Evolutionary conservation across 2,329 filamentous ascomycete species (phyloP), one percentile per base, ranked within the genome.

Genomic region (Calcarisporium arbuscula): DNA sequence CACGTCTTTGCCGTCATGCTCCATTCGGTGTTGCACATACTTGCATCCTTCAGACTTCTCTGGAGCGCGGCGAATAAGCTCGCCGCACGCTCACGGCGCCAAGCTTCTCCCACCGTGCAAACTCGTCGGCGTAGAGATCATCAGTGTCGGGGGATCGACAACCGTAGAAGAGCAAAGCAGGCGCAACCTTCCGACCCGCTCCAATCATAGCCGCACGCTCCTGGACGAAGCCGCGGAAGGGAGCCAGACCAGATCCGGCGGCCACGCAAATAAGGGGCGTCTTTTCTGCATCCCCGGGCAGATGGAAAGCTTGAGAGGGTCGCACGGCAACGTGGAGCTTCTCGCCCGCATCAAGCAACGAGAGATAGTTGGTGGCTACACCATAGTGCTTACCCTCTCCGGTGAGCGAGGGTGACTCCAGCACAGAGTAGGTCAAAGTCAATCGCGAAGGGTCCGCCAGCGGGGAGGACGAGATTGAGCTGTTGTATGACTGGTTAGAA

Each of bases 381-480:
- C 80, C 80, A 6, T 72, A 50, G 56, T 76, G 67, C 8, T 60
- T 57, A 10, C 69, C 67, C 34, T 65, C 64, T 32, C 64, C 64
- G 3, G 68, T 65, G 9, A 69, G 60, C 0, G 77, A 70, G 0
- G 72, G 70, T 3, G 64, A 64, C 30, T 80, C 68, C 32, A 85
- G 67, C 1, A 88, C 70, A 4, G 71, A 70, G 60, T 82, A 87
- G 4, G 82, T 87, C 18, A 89, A 67, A 0, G 80, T 79, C 32
- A 73, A 71, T 38, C 66, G 65, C 9, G 60, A 62, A 0, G 73
- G 65, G 41, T 80, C 69, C 42, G 63, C 65, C 0, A 85, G 65
- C 0, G 83, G 81, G 0, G 82, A 85, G 0, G 82, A 87, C 1
- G 83, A 87, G 50, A 89, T 86, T 20, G 79, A 85, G 47, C 64